Percentiles rank a stretch among this genome's conserved stretches.
These are phyloP conservation scores for Elaeis oleifera DNA, from an alignment of 202 grass and related monocot species.

Conservation along the genomic window DNA sequence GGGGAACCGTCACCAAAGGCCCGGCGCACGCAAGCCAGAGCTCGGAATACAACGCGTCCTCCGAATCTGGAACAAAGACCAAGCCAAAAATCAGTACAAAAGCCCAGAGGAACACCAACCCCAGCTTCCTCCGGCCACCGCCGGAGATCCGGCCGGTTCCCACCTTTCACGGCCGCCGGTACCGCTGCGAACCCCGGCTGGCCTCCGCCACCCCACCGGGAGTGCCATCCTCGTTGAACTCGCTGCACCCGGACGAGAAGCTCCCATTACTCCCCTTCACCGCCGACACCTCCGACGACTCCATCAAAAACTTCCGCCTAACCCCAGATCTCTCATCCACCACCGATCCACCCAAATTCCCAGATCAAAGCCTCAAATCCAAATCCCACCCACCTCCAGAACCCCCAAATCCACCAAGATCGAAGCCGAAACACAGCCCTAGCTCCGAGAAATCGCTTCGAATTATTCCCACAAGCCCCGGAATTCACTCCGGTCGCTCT, in stretches of 20 bases:
- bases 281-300: slow-evolving; percentile 35
- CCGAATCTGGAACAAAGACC: slow-evolving; percentile 25
- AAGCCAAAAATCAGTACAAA: slow-evolving; percentile 17
- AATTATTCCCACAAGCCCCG: too few relatives aligned
- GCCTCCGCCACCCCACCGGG: not conserved
- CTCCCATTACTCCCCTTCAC: slow-evolving; percentile 23
- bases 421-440: not conserved
- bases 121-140: slow-evolving; percentile 22
- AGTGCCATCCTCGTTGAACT: not conserved
- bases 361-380: not conserved
- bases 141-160: not conserved
- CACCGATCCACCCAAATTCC: slow-evolving; percentile 1
- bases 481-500: too few relatives aligned
- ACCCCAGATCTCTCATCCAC: slow-evolving; percentile 57
- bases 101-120: not conserved
- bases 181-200: not conserved
- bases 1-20: slow-evolving; percentile 80
- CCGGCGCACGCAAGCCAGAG: slow-evolving; percentile 87
- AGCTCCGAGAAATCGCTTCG: too few relatives aligned
- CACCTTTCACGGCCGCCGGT: not conserved
- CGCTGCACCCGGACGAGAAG: slow-evolving; percentile 26
- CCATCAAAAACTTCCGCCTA: slow-evolving; percentile 16
- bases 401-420: slow-evolving; percentile 2
- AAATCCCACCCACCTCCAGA: not conserved
- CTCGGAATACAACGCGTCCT: slow-evolving; percentile 65